These are phyloP conservation scores for Cyclotella atomus DNA, from an alignment of 108 stramenopile genomes.

Conservation along the genomic window DNA sequence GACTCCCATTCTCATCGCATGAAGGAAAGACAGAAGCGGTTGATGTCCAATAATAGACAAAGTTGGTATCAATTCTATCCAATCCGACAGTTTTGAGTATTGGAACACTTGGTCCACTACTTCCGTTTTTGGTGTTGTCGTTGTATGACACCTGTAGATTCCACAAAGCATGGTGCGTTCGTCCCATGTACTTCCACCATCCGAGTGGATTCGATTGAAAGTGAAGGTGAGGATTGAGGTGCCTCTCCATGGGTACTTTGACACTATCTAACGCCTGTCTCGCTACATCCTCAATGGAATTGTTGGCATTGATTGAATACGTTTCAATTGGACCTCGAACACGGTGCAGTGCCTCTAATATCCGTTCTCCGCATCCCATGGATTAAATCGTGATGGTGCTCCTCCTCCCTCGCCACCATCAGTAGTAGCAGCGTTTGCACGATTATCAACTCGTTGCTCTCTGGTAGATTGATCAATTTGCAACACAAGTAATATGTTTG, in stretches of 20 bases:
- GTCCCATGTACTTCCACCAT: slow-evolving; percentile 13
- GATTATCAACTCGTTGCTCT: slow-evolving; percentile 29
- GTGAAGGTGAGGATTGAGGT: not conserved
- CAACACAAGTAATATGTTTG: slow-evolving; percentile 29
- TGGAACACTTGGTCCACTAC: not conserved
- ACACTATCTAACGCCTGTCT: slow-evolving; percentile 4
- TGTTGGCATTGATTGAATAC: slow-evolving; percentile 26
- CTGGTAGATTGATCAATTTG: slow-evolving; percentile 25
- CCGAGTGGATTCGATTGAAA: not conserved
- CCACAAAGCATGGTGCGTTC: slow-evolving; percentile 16
- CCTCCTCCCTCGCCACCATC: not conserved
- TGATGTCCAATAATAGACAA: slow-evolving; percentile 22
- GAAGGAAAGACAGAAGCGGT: not conserved
- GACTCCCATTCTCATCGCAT: not conserved
- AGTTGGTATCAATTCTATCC: slow-evolving; percentile 14
- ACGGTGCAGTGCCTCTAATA: slow-evolving; percentile 21
- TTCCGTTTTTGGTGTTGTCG: not conserved
- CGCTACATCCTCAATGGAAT: slow-evolving; percentile 21
- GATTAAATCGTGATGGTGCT: slow-evolving; percentile 34
- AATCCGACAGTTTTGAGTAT: slow-evolving; percentile 37
- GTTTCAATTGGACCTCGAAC: slow-evolving; percentile 10
- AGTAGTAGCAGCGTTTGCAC: slow-evolving; percentile 15
- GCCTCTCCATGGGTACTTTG: not conserved
- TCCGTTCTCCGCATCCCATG: slow-evolving; percentile 48
- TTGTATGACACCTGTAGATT: slow-evolving; percentile 22